Evolutionary conservation across 1,139 yeast species (phyloP).

Genomic region (Saccharomyces hybrid): DNA sequence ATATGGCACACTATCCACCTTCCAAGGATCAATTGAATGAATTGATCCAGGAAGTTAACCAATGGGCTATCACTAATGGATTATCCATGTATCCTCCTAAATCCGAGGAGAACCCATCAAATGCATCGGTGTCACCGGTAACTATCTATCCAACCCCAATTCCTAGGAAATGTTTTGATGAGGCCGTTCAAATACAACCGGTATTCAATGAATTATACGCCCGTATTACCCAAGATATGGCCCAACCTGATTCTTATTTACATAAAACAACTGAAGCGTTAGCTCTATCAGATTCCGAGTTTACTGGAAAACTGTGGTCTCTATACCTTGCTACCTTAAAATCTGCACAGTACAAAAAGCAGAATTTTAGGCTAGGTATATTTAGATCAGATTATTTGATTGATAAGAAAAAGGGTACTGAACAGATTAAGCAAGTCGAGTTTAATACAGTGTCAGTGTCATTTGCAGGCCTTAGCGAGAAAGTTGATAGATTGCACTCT

Average conservation of each 20-base stretch:
- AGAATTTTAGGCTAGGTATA: slow-evolving; percentile 70
- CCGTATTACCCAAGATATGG: slow-evolving; percentile 45
- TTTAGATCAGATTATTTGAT: slow-evolving; percentile 90
- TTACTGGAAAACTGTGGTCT: slow-evolving; percentile 72
- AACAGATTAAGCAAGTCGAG: slow-evolving; percentile 79
- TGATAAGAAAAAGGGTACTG: slow-evolving; percentile 40
- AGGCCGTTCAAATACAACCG: slow-evolving; percentile 62
- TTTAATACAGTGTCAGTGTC: slow-evolving; percentile 94
- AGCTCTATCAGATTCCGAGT: slow-evolving; percentile 57
- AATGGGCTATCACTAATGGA: slow-evolving; percentile 77
- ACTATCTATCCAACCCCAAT: slow-evolving; percentile 89
- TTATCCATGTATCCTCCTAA: slow-evolving; percentile 67
- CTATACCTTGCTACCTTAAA: slow-evolving; percentile 44
- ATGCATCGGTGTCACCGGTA: slow-evolving; percentile 59
- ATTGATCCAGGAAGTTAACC: slow-evolving; percentile 39
- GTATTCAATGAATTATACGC: slow-evolving; percentile 69
- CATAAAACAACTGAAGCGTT: slow-evolving; percentile 46
- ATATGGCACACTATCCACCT: background rate
- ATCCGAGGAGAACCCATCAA: slow-evolving; percentile 38
- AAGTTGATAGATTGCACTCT: slow-evolving; percentile 68
- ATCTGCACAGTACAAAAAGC: slow-evolving; percentile 43
- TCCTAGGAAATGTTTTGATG: slow-evolving; percentile 56
- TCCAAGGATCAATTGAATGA: background rate
- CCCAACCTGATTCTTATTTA: slow-evolving; percentile 47
- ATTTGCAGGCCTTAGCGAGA: slow-evolving; percentile 82